These are phyloP conservation scores for Globisporangium alternatum DNA, from an alignment of 352 stramenopile species.

Conservation along the genomic window DNA sequence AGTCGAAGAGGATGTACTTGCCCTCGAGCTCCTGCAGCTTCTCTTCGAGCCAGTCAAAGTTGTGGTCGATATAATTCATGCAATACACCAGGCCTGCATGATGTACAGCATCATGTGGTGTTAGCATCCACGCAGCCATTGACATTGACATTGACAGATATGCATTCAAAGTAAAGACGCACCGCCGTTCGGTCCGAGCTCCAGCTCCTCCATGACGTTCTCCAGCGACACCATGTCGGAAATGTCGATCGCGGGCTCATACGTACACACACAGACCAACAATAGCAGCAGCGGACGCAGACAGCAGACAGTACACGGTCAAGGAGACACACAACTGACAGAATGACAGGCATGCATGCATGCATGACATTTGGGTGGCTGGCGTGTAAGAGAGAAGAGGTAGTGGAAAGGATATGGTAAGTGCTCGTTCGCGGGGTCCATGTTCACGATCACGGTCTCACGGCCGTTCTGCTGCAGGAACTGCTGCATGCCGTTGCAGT, in stretches of 20 bases:
- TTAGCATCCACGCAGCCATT: neutral
- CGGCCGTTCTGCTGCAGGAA: constrained; percentile 72
- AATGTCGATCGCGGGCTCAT: constrained; percentile 89
- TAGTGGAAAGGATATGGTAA: constrained; percentile 34
- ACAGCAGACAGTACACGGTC: neutral
- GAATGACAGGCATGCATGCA: neutral
- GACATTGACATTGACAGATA: neutral
- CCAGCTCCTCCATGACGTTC: constrained; percentile 92
- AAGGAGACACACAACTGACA: constrained; percentile 1
- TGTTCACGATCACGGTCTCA: constrained; percentile 92
- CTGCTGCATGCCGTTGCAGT: constrained; percentile 98
- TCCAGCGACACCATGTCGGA: constrained; percentile 96
- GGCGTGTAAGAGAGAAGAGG: neutral
- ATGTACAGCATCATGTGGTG: neutral
- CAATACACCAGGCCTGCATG: constrained; percentile 94
- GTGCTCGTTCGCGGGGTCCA: constrained; percentile 97
- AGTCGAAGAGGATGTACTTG: constrained; percentile 99
- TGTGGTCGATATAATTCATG: constrained; percentile 98
- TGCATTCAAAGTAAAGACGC: constrained; percentile 6
- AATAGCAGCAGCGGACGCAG: constrained; percentile 5
- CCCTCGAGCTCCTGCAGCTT: constrained; percentile 70
- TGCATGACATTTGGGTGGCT: neutral
- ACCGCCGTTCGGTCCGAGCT: constrained; percentile 95
- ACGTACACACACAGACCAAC: constrained; percentile 19
- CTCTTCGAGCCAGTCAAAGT: constrained; percentile 98